Evolutionary conservation across 371 early-diverging fungal genomes (phyloP).

Genomic region (Rhizopus delemar): DNA sequence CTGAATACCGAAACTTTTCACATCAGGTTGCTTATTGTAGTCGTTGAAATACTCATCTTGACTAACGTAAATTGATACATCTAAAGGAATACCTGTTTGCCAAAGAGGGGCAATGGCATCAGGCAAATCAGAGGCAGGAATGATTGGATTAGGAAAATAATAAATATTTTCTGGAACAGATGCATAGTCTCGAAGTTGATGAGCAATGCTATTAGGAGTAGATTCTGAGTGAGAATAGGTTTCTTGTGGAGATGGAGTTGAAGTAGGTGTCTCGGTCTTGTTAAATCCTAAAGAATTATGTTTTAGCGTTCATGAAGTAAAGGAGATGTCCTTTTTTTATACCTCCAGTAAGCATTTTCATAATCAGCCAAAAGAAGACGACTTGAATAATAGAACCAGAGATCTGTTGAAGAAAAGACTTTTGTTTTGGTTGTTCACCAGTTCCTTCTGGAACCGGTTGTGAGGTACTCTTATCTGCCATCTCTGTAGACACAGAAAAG

Average conservation of each 20-base stretch:
- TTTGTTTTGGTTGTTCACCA: slow-evolving; percentile 18
- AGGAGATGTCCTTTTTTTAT: neutral
- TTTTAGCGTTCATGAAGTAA: neutral
- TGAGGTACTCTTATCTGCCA: slow-evolving; percentile 3
- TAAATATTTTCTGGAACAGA: slow-evolving; percentile 39
- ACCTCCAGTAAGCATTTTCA: slow-evolving; percentile 37
- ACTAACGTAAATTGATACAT: slow-evolving; percentile 56
- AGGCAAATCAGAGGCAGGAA: slow-evolving; percentile 35
- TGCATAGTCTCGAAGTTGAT: slow-evolving; percentile 31
- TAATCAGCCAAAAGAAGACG: slow-evolving; percentile 43
- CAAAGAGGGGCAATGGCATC: slow-evolving; percentile 44
- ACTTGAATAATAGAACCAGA: slow-evolving; percentile 39
- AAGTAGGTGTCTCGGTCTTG: slow-evolving; percentile 1
- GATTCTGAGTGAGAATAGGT: slow-evolving; percentile 1
- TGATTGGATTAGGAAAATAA: slow-evolving; percentile 37
- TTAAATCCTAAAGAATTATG: slow-evolving; percentile 4
- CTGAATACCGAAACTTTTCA: slow-evolving; percentile 57
- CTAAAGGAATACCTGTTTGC: slow-evolving; percentile 37
- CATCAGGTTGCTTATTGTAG: slow-evolving; percentile 54
- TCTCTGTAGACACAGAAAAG: neutral
- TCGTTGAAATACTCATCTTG: slow-evolving; percentile 57
- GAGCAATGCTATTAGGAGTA: neutral
- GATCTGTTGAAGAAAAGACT: slow-evolving; percentile 38
- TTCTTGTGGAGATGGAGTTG: slow-evolving; percentile 2
- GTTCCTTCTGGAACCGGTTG: neutral